A percentile compares a stretch with the other conserved stretches of the same genome.
Conservation (phyloP, 805 yeast genomes). For the Tanozyma kutaoensis region DNA sequence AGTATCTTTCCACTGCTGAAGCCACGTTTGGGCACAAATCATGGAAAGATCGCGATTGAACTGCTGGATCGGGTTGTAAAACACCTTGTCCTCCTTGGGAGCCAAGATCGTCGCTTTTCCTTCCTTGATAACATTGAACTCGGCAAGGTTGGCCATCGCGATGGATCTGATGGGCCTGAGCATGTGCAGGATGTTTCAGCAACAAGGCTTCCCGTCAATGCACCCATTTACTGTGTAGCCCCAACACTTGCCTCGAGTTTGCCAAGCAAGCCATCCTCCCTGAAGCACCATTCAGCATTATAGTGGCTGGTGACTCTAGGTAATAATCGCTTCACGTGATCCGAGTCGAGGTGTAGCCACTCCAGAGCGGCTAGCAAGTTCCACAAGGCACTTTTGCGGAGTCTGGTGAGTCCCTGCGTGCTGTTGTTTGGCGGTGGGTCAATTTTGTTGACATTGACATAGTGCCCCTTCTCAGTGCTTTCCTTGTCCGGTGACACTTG, state of each 20-base stretch:
- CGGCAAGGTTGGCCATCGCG: too few relatives aligned
- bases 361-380: constrained; percentile 59
- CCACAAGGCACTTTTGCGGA: constrained; percentile 71
- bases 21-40: constrained; percentile 78
- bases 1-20: constrained; percentile 40
- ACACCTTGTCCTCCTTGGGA: constrained; percentile 73
- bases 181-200: too few relatives aligned
- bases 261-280: too few relatives aligned
- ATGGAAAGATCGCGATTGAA: constrained; percentile 88
- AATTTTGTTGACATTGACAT: constrained; percentile 22
- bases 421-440: constrained; percentile 20
- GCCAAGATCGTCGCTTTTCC: constrained; percentile 78
- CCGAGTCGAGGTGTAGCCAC: constrained; percentile 34
- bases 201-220: too few relatives aligned
- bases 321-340: too few relatives aligned
- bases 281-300: too few relatives aligned
- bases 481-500: not conserved
- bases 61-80: constrained; percentile 94
- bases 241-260: too few relatives aligned
- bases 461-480: constrained; percentile 13
- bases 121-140: constrained; percentile 36
- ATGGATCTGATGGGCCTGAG: too few relatives aligned
- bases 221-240: too few relatives aligned
- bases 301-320: too few relatives aligned
- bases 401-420: constrained; percentile 42